phyloP scores from a whole-genome alignment of 257 asterid genomes.

The Gynochthodes officinalis region DNA sequence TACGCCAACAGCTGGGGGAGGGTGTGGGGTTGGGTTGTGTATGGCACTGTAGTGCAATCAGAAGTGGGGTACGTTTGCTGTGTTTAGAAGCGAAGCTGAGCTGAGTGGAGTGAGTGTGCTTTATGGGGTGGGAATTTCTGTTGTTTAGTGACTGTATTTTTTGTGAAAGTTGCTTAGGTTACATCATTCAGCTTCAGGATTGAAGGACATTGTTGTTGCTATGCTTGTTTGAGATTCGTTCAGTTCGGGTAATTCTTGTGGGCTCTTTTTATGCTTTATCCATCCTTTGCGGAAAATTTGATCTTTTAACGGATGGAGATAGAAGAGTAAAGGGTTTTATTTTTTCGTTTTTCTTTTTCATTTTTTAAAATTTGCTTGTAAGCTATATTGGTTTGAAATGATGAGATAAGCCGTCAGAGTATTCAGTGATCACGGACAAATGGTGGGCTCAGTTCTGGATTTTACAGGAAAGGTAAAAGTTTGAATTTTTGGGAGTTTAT shows the following conservation, averaged over 20 bases:
- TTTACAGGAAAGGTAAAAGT: not conserved
- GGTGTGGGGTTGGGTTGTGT: not conserved
- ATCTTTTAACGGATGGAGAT: not conserved
- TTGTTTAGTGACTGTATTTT: constrained; percentile 34
- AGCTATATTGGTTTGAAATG: constrained; percentile 3
- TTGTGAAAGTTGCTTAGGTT: constrained; percentile 41
- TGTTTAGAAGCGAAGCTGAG: constrained; percentile 9
- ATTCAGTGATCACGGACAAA: not conserved
- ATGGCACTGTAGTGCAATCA: not conserved
- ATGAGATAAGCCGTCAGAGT: constrained; percentile 6
- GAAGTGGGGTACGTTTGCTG: not conserved
- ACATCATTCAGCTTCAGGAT: constrained; percentile 1
- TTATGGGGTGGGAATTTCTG: constrained; percentile 18
- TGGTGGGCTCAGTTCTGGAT: constrained; percentile 1
- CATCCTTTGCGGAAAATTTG: constrained; percentile 24
- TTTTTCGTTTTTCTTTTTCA: not conserved
- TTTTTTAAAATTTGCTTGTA: not conserved
- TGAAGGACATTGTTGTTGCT: constrained; percentile 22
- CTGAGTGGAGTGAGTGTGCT: constrained; percentile 21
- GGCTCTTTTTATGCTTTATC: constrained; percentile 10
- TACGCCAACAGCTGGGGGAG: too few species aligned
- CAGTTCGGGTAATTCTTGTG: constrained; percentile 12
- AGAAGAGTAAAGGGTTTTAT: not conserved
- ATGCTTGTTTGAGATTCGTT: constrained; percentile 18
- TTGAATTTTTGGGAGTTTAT: constrained; percentile 3